Evolutionary conservation across 2,329 filamentous ascomycete species (phyloP).

Genomic region (Botryosphaeria dothidea): DNA sequence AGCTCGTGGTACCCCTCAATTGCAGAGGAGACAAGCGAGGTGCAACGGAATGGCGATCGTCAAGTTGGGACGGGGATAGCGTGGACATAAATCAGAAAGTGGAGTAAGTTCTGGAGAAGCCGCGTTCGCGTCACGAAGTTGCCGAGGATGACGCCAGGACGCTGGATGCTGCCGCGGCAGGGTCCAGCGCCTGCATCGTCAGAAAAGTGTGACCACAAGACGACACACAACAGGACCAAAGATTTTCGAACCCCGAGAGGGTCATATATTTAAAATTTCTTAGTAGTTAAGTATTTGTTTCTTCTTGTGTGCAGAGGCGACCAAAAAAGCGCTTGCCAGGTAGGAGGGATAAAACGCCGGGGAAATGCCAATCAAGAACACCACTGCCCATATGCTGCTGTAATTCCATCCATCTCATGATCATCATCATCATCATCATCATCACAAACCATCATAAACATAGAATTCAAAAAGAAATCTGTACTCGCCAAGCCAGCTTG

Average conservation of each 20-base stretch:
- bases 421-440: background rate
- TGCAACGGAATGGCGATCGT: background rate
- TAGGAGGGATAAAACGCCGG: slow-evolving; percentile 8
- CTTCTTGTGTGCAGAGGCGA: background rate
- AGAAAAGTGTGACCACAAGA: background rate
- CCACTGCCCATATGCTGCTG: background rate
- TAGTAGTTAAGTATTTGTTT: background rate
- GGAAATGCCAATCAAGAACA: slow-evolving; percentile 12
- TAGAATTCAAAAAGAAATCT: background rate
- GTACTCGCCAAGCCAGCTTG: slow-evolving; percentile 3
- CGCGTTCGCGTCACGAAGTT: background rate
- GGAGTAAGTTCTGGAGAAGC: background rate
- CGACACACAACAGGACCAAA: background rate
- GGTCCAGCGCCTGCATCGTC: background rate
- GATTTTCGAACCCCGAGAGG: background rate
- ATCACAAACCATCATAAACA: slow-evolving; percentile 13
- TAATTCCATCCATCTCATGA: background rate
- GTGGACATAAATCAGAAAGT: background rate
- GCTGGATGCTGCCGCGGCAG: background rate
- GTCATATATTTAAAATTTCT: slow-evolving; percentile 1
- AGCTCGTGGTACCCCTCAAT: background rate
- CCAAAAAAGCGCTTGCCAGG: background rate
- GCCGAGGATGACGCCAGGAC: slow-evolving; percentile 5
- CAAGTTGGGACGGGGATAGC: background rate
- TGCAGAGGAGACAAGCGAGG: background rate